Evolutionary conservation across 164 flowering plant genomes (phyloP).

Genomic region (Aristolochia californica): DNA sequence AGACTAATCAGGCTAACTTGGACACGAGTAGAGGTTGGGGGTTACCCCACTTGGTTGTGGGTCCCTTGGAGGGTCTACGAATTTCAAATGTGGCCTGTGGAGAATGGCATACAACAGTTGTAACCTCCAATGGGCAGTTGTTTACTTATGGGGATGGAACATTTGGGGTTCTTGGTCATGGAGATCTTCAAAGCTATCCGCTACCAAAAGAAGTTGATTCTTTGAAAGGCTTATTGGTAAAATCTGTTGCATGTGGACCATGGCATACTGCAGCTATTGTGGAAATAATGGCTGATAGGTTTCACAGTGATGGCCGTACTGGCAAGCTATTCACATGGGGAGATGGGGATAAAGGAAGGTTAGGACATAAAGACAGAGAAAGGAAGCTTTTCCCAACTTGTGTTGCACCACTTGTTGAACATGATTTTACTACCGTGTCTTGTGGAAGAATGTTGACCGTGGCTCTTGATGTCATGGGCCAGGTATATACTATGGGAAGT

Average conservation of each 20-base stretch:
- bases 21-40: slow-evolving; percentile 24
- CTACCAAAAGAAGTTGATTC: slow-evolving; percentile 62
- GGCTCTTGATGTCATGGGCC: slow-evolving; percentile 41
- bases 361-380: slow-evolving; percentile 43
- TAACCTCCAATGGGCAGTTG: slow-evolving; percentile 44
- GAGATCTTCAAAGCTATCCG: slow-evolving; percentile 25
- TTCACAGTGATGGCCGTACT: slow-evolving; percentile 13
- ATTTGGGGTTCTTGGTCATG: slow-evolving; percentile 80
- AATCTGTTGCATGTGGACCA: slow-evolving; percentile 61
- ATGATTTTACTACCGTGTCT: slow-evolving; percentile 50
- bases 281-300: slow-evolving; percentile 29
- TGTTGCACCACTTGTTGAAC: slow-evolving; percentile 44
- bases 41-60: slow-evolving; percentile 36
- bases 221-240: slow-evolving; percentile 39
- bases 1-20: slow-evolving; percentile 16
- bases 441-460: slow-evolving; percentile 60
- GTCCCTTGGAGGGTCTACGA: slow-evolving; percentile 30
- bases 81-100: slow-evolving; percentile 53
- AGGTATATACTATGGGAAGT: slow-evolving; percentile 62
- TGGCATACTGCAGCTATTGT: slow-evolving; percentile 79
- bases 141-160: slow-evolving; percentile 73
- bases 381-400: slow-evolving; percentile 51
- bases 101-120: slow-evolving; percentile 60
- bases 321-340: slow-evolving; percentile 77
- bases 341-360: slow-evolving; percentile 58